Evolutionary conservation across 768 basidiomycete species (phyloP), one percentile per base, ranked within the genome.

Genomic region (Lactarius tabidus): DNA sequence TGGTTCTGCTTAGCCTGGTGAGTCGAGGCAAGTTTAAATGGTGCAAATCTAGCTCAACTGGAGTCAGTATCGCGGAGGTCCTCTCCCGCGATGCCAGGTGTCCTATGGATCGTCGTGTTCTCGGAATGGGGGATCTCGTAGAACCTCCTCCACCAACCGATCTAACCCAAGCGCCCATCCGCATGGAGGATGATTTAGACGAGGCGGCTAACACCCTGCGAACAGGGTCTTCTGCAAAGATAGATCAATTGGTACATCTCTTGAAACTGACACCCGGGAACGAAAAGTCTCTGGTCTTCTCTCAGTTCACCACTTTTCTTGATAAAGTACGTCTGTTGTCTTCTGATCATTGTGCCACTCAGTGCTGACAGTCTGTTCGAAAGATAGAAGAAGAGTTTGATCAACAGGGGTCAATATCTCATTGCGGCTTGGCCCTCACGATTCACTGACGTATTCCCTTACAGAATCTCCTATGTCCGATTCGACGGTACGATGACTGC

Each of bases 401-500:
- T 39, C 81, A 84, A 62, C 82, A 82, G 70, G 87, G 85, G 90
- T 85, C 69, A 67, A 79, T 71, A 48, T 53, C 35, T 45, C 51
- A 31, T 28, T 6, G 3, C 8, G n/a, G 20, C 35, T 20, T 43
- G 9, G 1, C 18, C 20, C 18, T 55, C 7, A 3, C 28, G 9
- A 29, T 20, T 58, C 18, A 39, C 18, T 20, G 69, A 20, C n/a
- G 35, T 38, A 31, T 33, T 6, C 23, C 67, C 23, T 20, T 52
- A 23, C 35, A 91, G 89, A 0, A 90, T 95, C 33, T 72, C 86
- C 0, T 93, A 85, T 69, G 85, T 89, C 43, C 86, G 90, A 1
- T 93, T 95, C 70, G 93, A 94, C 65, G 93, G 93, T 1, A 82
- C 87, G 70, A 87, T 95, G 85, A 89, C 90, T n/a, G 89, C 87